Percentiles rank a stretch among this genome's conserved stretches.
Conservation (phyloP, 495 filamentous ascomycete species). For the Copromyces sp. region DNA sequence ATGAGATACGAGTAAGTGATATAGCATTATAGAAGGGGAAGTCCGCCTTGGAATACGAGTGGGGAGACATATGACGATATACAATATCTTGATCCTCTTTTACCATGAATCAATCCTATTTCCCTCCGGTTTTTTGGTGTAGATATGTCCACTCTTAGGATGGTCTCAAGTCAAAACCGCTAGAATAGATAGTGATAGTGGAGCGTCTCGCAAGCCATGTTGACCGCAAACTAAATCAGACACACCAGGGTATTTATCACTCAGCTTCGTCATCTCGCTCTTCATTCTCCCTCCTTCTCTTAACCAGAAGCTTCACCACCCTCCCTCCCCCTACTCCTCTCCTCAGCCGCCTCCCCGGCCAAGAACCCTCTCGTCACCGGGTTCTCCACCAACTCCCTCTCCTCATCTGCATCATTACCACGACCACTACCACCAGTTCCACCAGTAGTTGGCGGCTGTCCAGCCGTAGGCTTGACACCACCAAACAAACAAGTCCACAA, state of each 20-base stretch:
- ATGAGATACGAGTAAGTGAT: no score
- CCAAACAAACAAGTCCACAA: conserved; percentile 88
- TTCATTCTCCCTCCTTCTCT: not conserved
- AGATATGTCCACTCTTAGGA: no score
- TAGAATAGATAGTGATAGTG: no score
- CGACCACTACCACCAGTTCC: not conserved
- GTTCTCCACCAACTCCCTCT: conserved; percentile 2
- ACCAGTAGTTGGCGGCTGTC: not conserved
- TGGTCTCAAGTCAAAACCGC: no score
- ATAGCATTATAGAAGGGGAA: no score
- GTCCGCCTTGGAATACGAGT: no score
- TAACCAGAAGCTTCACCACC: not conserved
- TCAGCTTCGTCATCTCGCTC: not conserved
- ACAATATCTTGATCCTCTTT: no score
- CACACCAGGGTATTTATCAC: not conserved
- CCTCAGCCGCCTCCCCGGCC: conserved; percentile 22
- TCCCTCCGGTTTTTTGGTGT: no score
- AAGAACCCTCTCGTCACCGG: conserved; percentile 16
- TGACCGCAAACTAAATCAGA: not conserved
- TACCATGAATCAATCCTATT: no score
- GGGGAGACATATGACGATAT: no score
- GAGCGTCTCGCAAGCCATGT: no score
- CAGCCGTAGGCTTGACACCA: conserved; percentile 24
- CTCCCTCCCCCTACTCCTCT: conserved; percentile 1
- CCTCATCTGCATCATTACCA: conserved; percentile 6